These are phyloP conservation scores for Tricholoma flavovirens DNA, from an alignment of 768 basidiomycete genomes.

Conservation along the genomic window DNA sequence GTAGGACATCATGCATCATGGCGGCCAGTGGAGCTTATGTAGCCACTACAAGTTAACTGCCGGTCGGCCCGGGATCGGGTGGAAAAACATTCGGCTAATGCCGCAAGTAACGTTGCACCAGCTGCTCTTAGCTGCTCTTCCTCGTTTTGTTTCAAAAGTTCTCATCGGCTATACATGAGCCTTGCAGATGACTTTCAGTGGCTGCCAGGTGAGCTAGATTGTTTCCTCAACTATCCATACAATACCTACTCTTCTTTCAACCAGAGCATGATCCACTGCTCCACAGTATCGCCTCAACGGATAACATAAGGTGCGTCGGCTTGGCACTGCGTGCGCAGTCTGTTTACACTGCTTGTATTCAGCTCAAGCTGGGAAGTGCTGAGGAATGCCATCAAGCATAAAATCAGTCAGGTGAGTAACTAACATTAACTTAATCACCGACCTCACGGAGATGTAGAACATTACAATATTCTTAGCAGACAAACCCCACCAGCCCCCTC, in stretches of 20 bases:
- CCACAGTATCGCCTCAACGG: slow-evolving; percentile 58
- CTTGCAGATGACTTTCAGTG: slow-evolving; percentile 36
- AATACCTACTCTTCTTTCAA: slow-evolving; percentile 7
- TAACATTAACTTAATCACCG: slow-evolving; percentile 8
- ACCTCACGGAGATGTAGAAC: slow-evolving; percentile 34
- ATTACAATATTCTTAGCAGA: slow-evolving; percentile 42
- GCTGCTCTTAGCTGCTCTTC: too few species aligned
- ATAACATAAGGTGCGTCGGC: slow-evolving; percentile 50
- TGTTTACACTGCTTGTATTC: slow-evolving; percentile 12
- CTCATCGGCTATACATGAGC: not conserved
- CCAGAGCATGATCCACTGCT: slow-evolving; percentile 56
- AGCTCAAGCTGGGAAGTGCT: slow-evolving; percentile 69
- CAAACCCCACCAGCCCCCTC: slow-evolving; percentile 28
- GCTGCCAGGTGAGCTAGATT: slow-evolving; percentile 40
- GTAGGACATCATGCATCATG: too few species aligned
- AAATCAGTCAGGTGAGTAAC: slow-evolving; percentile 54
- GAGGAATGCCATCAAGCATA: slow-evolving; percentile 67
- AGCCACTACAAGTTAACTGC: too few species aligned
- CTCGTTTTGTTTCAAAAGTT: not conserved
- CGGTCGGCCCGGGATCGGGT: not conserved
- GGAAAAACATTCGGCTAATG: not conserved
- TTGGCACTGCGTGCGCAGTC: slow-evolving; percentile 4
- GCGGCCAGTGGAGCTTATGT: too few species aligned
- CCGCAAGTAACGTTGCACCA: too few species aligned
- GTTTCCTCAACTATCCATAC: not conserved